Evolutionary conservation across 78 protist genomes (phyloP), one percentile per base, ranked within the genome.

Genomic region (Polysphondylium violaceum): DNA sequence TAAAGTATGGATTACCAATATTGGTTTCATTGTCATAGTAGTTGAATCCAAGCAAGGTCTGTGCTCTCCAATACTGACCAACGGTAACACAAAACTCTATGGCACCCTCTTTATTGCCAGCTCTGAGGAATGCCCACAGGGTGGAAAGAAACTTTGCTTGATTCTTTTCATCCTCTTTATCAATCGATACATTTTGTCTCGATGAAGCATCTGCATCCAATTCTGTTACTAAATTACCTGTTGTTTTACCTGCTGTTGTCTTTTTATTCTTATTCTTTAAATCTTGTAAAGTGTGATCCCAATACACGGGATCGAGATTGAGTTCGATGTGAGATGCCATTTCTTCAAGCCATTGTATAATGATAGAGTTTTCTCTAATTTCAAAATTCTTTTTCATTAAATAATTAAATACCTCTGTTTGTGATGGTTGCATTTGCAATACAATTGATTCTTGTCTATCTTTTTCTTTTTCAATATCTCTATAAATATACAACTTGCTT

Each of bases 311-410:
- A 21, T 81, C 77, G 16, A 19, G 53, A 25, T 17, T 69, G 58
- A 38, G 41, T 31, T 83, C 76, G 12, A 83, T 44, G 4, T 25
- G 27, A 12, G 73, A 41, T 38, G 79, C n/a, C 91, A 83, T 83
- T 51, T 67, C 91, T 12, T 83, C 79, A 29, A 83, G 58, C 91
- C 91, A 83, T 17, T 83, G 38, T 63, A 83, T 69, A 41, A 83
- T n/a, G 6, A 83, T 83, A 19, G 40, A 40, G 17, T 63, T 58
- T 23, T 83, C 79, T 29, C 65, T 31, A 36, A 83, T 21, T 29
- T 55, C 21, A 8, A 29, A 27, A 59, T 83, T 44, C 36, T 51
- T 51, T 56, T 74, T 38, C 60, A 51, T 43, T 36, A 56, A 12
- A 23, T 38, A 56, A 17, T 56, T 53, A 3, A 29, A 74, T 5